Base-by-base conservation (phyloP, 2,329 filamentous ascomycete genomes). In the Monilinia laxa region DNA sequence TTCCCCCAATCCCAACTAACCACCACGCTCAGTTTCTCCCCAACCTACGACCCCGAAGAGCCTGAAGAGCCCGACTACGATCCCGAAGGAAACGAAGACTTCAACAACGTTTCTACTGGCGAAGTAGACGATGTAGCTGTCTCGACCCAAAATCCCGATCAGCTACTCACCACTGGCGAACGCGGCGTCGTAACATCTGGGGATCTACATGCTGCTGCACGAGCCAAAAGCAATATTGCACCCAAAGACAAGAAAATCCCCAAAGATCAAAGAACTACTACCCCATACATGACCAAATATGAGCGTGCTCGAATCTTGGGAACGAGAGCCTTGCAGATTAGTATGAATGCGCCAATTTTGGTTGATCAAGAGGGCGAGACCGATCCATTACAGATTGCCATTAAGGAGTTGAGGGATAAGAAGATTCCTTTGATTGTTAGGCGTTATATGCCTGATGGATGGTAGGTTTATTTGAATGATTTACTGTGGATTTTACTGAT, bases 251-350 rank as follows among this genome's bases (percentile, higher is more conserved):
- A 96, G 85, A 96, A 92, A 81, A 94, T 99, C 60, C 86, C 93
- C 66, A 91, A 92, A 72, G 91, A 93, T 72, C 87, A 96, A 80
- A 88, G 95, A 74, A 90, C 87, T 31, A 99, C 95, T 11, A 99
- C 95, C 38, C 95, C 94, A 2, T 99, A 97, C 81, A 96, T 99
- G 94, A 99, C 95, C 72, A 99, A 99, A 82, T 99, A 99, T 80
- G 95, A 99, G 84, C 87, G 89, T 74, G 95, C 95, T 70, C 88
- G 95, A 76, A 94, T 99, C 68, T 81, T 99, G 71, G 95, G 95
- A 58, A 98, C 95, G 52, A 85, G 95, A 72, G 95, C 95, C 52
- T 80, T 98, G 77, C 95, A 99, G 80, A 98, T 99, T 77, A 97
- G 95, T 81, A 96, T 97, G 89, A 98, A 98, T 79, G 95, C 95